These are phyloP conservation scores for Termitomyces sp. DNA, from an alignment of 768 basidiomycete genomes.

Conservation along the genomic window DNA sequence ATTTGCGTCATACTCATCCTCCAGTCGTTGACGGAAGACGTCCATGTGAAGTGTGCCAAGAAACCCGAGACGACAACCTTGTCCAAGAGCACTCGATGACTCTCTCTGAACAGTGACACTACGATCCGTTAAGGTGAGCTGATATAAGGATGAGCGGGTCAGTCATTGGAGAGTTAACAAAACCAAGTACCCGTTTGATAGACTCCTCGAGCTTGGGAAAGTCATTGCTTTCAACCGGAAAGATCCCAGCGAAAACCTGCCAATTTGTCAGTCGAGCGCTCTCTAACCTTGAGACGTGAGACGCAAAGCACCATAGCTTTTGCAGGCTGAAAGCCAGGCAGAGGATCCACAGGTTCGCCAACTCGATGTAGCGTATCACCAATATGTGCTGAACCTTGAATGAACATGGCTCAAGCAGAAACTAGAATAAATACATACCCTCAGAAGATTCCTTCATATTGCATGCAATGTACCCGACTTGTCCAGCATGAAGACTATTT, in stretches of 20 bases:
- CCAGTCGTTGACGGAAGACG: constrained; percentile 90
- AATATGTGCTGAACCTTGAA: constrained; percentile 62
- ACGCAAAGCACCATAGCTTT: constrained; percentile 77
- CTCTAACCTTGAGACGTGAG: not conserved
- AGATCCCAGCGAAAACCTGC: constrained; percentile 92
- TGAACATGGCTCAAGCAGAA: not conserved
- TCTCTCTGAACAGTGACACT: constrained; percentile 90
- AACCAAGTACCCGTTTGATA: constrained; percentile 63
- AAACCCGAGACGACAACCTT: constrained; percentile 93
- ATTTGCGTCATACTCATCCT: constrained; percentile 94
- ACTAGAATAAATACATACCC: constrained; percentile 38
- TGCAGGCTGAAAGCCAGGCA: constrained; percentile 87
- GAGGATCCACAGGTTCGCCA: constrained; percentile 69
- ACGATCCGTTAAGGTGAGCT: constrained; percentile 84
- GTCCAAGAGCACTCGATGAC: constrained; percentile 89
- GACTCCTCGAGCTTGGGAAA: constrained; percentile 96
- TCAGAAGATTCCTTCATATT: constrained; percentile 98
- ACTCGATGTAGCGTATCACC: constrained; percentile 88
- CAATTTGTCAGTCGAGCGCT: not conserved
- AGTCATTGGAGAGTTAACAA: constrained; percentile 1
- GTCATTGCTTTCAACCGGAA: constrained; percentile 86
- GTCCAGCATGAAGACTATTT: constrained; percentile 61
- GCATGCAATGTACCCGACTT: constrained; percentile 87
- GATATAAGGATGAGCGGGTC: constrained; percentile 10
- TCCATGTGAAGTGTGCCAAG: constrained; percentile 96